These are phyloP conservation scores for Komagataella mondaviorum DNA, from an alignment of 805 yeast genomes.

Conservation along the genomic window DNA sequence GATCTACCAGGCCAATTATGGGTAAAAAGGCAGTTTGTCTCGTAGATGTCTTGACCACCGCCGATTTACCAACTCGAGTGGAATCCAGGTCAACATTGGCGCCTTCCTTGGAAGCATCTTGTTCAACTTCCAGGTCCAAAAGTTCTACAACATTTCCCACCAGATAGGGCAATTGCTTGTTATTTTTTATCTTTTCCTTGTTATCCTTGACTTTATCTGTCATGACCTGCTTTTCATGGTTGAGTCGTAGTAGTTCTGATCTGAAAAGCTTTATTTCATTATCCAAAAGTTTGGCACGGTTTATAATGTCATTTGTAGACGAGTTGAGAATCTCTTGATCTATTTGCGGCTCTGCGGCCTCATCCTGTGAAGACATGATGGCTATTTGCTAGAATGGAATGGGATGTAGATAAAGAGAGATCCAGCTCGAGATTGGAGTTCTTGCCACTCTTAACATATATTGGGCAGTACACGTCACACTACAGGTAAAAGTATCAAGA, in stretches of 20 bases:
- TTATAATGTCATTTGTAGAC: conserved; percentile 71
- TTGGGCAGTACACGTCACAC: not conserved
- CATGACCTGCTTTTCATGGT: conserved; percentile 91
- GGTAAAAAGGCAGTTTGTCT: conserved; percentile 96
- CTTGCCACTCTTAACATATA: not conserved
- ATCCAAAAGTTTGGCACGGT: conserved; percentile 78
- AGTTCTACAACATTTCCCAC: conserved; percentile 96
- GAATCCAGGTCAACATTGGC: conserved; percentile 92
- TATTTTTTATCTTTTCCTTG: conserved; percentile 89
- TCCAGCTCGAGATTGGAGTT: not conserved
- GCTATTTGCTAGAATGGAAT: not conserved
- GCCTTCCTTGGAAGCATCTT: conserved; percentile 77
- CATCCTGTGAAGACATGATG: not conserved
- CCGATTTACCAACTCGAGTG: conserved; percentile 88
- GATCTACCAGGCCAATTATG: conserved; percentile 88
- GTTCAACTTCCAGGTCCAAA: conserved; percentile 76
- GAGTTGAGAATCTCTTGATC: conserved; percentile 73
- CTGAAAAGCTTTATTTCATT: conserved; percentile 93
- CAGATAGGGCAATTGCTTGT: conserved; percentile 87
- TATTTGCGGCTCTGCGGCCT: conserved; percentile 35
- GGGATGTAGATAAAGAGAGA: not conserved
- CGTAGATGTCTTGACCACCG: conserved; percentile 94
- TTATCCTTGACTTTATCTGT: conserved; percentile 88
- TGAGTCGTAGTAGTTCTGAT: conserved; percentile 79
- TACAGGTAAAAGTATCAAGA: not conserved